Base-by-base conservation (phyloP, 2,329 filamentous ascomycete species). In the Stagonosporopsis tanaceti region DNA sequence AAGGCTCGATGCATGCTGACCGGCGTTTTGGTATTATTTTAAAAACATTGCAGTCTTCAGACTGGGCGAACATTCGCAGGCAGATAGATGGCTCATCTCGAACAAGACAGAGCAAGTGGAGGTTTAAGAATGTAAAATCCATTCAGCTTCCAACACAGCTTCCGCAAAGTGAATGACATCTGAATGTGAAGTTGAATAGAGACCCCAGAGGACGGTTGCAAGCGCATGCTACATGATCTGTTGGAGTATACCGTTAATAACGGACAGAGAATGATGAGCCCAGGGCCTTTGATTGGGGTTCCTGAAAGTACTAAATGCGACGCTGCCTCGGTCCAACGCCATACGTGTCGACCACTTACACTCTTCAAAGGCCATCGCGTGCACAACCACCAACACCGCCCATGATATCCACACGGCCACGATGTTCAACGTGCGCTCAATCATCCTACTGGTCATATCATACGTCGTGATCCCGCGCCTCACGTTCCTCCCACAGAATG, bases 391-490 rank as follows among this genome's bases (percentile, higher is more conserved):
- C 30, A 24, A 32, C 47, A 20, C 38, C 38, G 27, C 27, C 32
- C 44, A 53, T 50, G 50, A 57, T 44, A 53, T 27, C 38, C 25
- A 30, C 38, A 40, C 45, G 12, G 35, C 12, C 58, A 63, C 37
- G 45, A 76, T 76, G 73, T 67, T 74, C 61, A 74, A 66, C 59
- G 34, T 69, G 56, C 73, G 72, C 60, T 69, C 71, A 17, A 67
- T 76, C 37, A 45, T 71, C 12, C 48, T 75, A 24, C 60, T 75
- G 47, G 64, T 71, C 41, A 47, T 74, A 28, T 75, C 70, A 52
- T 76, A 75, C 57, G 62, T 75, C 35, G 59, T 76, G 7, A 70
- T 76, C n/a, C 74, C 74, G 46, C 70, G 71, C 52, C 73, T 76
- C 39, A 75, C 73, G 6, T 76, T 76, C 59, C 72, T 76, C 30